These are phyloP conservation scores for Chrysoporthe austroafricana DNA, from an alignment of 2,329 filamentous ascomycete genomes.

Conservation along the genomic window DNA sequence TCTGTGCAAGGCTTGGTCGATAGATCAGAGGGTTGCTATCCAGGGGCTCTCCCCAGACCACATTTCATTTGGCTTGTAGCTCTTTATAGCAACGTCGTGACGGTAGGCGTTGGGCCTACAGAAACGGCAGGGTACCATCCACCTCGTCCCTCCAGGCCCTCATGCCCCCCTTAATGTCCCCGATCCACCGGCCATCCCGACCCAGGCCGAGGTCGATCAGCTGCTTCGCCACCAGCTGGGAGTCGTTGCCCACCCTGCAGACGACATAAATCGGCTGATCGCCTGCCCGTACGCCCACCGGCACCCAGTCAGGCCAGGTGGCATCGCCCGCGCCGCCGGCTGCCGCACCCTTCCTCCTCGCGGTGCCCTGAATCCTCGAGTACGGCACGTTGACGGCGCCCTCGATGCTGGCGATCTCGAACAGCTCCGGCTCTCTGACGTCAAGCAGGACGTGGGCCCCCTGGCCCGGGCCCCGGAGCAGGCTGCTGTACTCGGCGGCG, in stretches of 20 bases:
- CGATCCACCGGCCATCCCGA: conserved; percentile 61
- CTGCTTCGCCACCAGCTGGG: conserved; percentile 69
- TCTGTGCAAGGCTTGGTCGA: conserved; percentile 8
- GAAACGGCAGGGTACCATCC: conserved; percentile 60
- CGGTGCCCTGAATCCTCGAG: conserved; percentile 46
- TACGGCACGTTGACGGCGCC: conserved; percentile 78
- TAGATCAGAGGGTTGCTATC: neutral
- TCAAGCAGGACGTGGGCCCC: conserved; percentile 70
- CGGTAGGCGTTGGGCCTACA: conserved; percentile 37
- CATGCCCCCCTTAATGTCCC: conserved; percentile 74
- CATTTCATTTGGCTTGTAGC: neutral
- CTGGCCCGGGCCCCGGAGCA: neutral
- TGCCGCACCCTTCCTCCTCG: conserved; percentile 29
- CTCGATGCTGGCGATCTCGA: conserved; percentile 75
- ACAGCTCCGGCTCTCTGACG: conserved; percentile 83
- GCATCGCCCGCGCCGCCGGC: neutral
- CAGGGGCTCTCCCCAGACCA: neutral
- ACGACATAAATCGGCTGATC: conserved; percentile 69
- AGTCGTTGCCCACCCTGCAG: conserved; percentile 78
- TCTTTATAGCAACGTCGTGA: neutral
- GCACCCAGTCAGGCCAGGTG: conserved; percentile 18
- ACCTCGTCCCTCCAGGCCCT: conserved; percentile 72
- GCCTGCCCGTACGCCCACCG: conserved; percentile 35
- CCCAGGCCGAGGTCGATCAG: conserved; percentile 65
- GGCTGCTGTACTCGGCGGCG: conserved; percentile 25